Conservation (phyloP, 352 stramenopile genomes). For the Phytophthora hybrid region DNA sequence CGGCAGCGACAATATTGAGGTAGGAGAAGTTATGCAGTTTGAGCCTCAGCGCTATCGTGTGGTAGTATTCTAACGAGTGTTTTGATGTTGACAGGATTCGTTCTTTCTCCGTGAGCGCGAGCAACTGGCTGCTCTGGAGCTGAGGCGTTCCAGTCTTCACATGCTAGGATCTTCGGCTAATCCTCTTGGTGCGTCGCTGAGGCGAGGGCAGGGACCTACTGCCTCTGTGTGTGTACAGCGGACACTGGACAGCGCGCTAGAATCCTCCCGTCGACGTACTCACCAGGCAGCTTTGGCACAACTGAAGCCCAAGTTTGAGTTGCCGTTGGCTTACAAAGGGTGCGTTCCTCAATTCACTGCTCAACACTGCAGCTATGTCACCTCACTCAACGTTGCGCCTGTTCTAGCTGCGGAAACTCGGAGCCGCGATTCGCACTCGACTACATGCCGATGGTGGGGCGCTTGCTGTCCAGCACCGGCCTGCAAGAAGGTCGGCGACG, state of each 20-base stretch:
- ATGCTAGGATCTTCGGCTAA: conserved; percentile 24
- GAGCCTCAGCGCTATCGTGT: not conserved
- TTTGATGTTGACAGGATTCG: conserved; percentile 27
- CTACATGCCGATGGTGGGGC: conserved; percentile 77
- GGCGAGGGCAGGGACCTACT: conserved; percentile 21
- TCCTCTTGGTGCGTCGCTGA: conserved; percentile 27
- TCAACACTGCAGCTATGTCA: conserved; percentile 11
- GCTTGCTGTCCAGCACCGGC: conserved; percentile 56
- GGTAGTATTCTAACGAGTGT: conserved; percentile 11
- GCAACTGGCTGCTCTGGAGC: conserved; percentile 31
- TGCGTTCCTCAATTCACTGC: conserved; percentile 24
- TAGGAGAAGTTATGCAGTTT: conserved; percentile 16
- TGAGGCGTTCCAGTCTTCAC: conserved; percentile 41
- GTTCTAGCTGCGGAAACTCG: conserved; percentile 43
- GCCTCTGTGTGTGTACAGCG: conserved; percentile 42
- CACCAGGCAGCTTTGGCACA: conserved; percentile 37
- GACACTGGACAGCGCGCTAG: conserved; percentile 43
- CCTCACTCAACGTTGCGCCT: conserved; percentile 19
- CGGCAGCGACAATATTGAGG: conserved; percentile 31
- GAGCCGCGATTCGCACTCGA: conserved; percentile 62
- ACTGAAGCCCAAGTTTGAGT: conserved; percentile 63
- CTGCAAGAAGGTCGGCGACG: conserved; percentile 70
- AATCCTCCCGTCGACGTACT: conserved; percentile 23
- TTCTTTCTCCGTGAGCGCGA: conserved; percentile 43
- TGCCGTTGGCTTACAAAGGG: conserved; percentile 54